Base-by-base conservation (phyloP, 148 eudicot genomes). In the Pouteria glomerata region DNA sequence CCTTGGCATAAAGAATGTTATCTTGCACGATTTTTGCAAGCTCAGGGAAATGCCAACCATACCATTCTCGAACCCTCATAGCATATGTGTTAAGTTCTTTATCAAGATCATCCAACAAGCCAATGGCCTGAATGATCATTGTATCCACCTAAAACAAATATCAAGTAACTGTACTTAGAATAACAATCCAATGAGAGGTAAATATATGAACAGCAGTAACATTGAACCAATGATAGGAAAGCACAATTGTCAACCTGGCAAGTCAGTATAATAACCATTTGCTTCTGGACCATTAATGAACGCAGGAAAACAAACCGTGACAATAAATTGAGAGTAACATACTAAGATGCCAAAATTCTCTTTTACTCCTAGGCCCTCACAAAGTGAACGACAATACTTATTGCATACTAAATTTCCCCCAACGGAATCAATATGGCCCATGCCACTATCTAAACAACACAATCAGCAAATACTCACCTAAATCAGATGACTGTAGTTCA, bases 31-130 rank as follows among this genome's bases (percentile, higher is more conserved):
- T 89, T 79, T 89, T 93, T 35, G 92, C 92, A 66, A 94, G 98
- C 88, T 94, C 97, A 0, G 98, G 98, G 73, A 94, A 94, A 89
- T 94, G 98, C 98, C 98, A 94, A 3, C 98, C 98, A 79, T 89
- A 94, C 98, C 98, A 94, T 80, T 94, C 98, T 24, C 93, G 85
- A 52, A 91, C 98, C 76, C 97, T 91, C 98, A 91, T 94, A n/a
- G 96, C 97, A 77, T 91, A 94, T 35, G 96, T 93, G 76, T 93
- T 93, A 33, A 93, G 88, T 83, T 93, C 98, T 67, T 93, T 93
- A 75, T 93, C 97, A 78, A 93, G 95, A 77, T 93, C 98, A 85
- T 93, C 98, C 85, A 93, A 83, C 85, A 91, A 79, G 24, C 98
- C 96, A 65, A 93, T 93, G 34, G 98, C 98, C 81, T 93, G 98